Base-by-base conservation (phyloP, 2,329 filamentous ascomycete species). In the Aureobasidium sp. region DNA sequence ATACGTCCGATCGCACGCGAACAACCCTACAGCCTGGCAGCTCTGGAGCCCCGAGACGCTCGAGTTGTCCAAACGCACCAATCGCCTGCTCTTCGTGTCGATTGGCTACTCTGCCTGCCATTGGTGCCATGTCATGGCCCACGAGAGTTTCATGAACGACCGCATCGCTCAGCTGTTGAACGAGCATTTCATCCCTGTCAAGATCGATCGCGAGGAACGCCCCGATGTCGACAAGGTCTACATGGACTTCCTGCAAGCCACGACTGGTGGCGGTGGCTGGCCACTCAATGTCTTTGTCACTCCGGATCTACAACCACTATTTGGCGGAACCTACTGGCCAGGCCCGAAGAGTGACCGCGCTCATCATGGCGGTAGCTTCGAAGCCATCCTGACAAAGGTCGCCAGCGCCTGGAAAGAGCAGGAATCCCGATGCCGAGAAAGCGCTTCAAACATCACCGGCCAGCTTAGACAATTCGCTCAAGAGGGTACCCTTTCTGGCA, bases 171-270 rank as follows among this genome's bases (percentile, higher is more conserved):
- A 84, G 27, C 81, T 96, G 62, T 81, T 99, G 39, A 99, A 97
- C 77, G 81, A 87, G 64, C 84, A 85, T 62, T 99, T 97, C 73
- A 85, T 99, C 48, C 93, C 94, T 4, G 86, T 97, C 72, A 89
- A 97, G 68, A 84, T 97, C 70, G 94, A 99, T 74, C 85, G 92
- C 64, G 94, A 99, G 75, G 91, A 96, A 75, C 86, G 93, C 29
- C 93, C 93, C 9, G 92, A 97, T 71, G 85, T 97, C 66, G 94
- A 99, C 71, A 86, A 89, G 64, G 92, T 97, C 66, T 97, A 97
- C 74, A 97, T 97, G 91, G 96, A 96, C 77, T 99, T 96, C 74
- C 88, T 96, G 44, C 91, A 97, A 73, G 93, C 93, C 1, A 93
- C 94, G 12, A 96, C 89, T 63, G 91, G 89, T 22, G 87, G 85